Percentiles rank a stretch among this genome's conserved stretches.
phyloP scores from a whole-genome alignment of 345 rosid species.

The Gossypium anomalum region DNA sequence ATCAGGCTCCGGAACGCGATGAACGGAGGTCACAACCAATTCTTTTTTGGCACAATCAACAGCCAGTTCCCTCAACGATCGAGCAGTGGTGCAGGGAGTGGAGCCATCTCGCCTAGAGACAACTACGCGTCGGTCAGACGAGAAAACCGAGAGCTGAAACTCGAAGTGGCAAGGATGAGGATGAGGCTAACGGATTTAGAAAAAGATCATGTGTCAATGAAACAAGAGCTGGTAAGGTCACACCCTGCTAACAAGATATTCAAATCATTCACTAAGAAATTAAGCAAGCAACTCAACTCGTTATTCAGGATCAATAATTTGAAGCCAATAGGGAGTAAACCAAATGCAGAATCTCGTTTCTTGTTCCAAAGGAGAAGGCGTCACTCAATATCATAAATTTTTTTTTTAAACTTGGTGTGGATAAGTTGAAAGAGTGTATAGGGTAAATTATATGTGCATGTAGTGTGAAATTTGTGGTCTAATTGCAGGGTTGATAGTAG shows the following conservation, averaged over 20 bases:
- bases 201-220: conserved; percentile 91
- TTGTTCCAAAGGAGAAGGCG: conserved; percentile 73
- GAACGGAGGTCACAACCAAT: conserved; percentile 79
- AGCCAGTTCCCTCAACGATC: conserved; percentile 71
- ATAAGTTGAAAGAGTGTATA: conserved; percentile 28
- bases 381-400: conserved; percentile 65
- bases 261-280: conserved; percentile 70
- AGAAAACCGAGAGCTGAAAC: conserved; percentile 94
- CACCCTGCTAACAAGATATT: conserved; percentile 73
- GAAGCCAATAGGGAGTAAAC: conserved; percentile 51
- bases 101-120: conserved; percentile 96
- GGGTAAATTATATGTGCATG: conserved; percentile 4
- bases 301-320: conserved; percentile 59
- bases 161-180: conserved; percentile 99
- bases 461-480: conserved; percentile 24
- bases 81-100: conserved; percentile 89
- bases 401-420: conserved; percentile 33
- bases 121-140: conserved; percentile 91
- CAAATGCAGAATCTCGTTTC: conserved; percentile 54
- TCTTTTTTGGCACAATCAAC: conserved; percentile 54
- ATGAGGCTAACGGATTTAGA: conserved; percentile 96
- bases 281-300: conserved; percentile 68
- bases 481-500: conserved; percentile 18
- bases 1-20: conserved; percentile 93
- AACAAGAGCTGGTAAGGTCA: conserved; percentile 74